phyloP scores from a whole-genome alignment of 306 rosid genomes.

The Prunus dulcis region DNA sequence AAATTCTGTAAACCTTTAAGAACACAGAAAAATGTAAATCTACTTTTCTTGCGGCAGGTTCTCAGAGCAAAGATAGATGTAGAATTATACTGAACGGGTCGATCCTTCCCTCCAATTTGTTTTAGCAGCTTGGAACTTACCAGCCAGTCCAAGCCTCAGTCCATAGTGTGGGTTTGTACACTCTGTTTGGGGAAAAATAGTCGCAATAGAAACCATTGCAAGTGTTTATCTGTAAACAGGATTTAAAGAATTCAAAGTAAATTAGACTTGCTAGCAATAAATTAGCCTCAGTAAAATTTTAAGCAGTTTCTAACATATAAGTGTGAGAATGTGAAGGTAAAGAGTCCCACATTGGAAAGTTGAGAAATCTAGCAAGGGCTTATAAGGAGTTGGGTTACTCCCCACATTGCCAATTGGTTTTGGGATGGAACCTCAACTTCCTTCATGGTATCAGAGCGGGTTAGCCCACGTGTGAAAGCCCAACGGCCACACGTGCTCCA shows the following conservation, averaged over 20 bases:
- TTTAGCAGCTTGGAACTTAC: constrained; percentile 12
- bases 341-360: too few species aligned
- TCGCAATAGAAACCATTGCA: constrained; percentile 94
- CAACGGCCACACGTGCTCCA: too few species aligned
- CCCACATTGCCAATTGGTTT: too few species aligned
- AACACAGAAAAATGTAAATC: neutral
- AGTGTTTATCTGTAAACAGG: constrained; percentile 59
- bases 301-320: neutral
- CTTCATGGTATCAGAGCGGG: too few species aligned
- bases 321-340: too few species aligned
- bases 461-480: too few species aligned
- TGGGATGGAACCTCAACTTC: too few species aligned
- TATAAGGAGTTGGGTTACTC: too few species aligned
- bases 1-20: constrained; percentile 38
- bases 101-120: too few species aligned
- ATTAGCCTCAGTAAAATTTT: neutral
- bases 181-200: constrained; percentile 71
- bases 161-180: constrained; percentile 67
- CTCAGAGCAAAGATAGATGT: neutral
- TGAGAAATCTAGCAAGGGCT: too few species aligned
- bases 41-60: neutral
- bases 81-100: too few species aligned
- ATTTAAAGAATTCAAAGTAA: neutral
- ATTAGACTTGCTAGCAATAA: neutral
- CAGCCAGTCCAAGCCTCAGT: constrained; percentile 64